Evolutionary conservation across 768 basidiomycete genomes (phyloP).

Genomic region (Chalciporus pseudorubinellus): DNA sequence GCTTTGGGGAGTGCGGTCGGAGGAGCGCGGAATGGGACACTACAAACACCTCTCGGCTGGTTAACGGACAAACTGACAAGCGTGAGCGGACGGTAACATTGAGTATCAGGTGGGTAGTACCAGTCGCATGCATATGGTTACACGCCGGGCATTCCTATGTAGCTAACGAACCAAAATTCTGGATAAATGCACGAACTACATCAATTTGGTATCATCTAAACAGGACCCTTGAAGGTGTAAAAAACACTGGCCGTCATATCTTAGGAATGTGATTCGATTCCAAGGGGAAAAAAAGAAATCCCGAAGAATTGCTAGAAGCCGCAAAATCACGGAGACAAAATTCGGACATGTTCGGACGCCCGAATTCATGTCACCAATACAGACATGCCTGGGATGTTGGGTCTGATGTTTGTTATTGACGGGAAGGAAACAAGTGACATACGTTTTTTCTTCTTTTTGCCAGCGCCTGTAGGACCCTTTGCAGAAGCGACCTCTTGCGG

Average conservation of each 20-base stretch:
- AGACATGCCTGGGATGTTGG: conserved; percentile 21
- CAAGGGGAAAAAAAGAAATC: too few species aligned
- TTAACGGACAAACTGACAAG: conserved; percentile 72
- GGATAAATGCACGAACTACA: neutral
- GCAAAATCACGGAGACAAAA: neutral
- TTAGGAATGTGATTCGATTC: too few species aligned
- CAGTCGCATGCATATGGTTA: too few species aligned
- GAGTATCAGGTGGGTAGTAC: neutral
- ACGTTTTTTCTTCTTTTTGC: conserved; percentile 80
- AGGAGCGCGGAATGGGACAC: conserved; percentile 54
- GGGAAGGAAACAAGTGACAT: conserved; percentile 19
- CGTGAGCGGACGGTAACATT: conserved; percentile 46
- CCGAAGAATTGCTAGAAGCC: neutral
- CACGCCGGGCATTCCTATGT: neutral
- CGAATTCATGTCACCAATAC: conserved; percentile 19
- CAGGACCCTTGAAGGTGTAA: too few species aligned
- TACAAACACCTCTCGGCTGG: conserved; percentile 79
- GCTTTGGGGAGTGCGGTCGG: conserved; percentile 64
- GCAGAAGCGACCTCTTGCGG: conserved; percentile 43
- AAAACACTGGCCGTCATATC: too few species aligned
- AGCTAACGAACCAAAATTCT: neutral
- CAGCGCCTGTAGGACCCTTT: conserved; percentile 50
- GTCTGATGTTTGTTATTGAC: conserved; percentile 5
- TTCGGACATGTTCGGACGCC: neutral
- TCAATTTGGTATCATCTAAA: conserved; percentile 1